These are phyloP conservation scores for Apiospora pterosperma DNA, from an alignment of 2,329 filamentous ascomycete species.

Conservation along the genomic window DNA sequence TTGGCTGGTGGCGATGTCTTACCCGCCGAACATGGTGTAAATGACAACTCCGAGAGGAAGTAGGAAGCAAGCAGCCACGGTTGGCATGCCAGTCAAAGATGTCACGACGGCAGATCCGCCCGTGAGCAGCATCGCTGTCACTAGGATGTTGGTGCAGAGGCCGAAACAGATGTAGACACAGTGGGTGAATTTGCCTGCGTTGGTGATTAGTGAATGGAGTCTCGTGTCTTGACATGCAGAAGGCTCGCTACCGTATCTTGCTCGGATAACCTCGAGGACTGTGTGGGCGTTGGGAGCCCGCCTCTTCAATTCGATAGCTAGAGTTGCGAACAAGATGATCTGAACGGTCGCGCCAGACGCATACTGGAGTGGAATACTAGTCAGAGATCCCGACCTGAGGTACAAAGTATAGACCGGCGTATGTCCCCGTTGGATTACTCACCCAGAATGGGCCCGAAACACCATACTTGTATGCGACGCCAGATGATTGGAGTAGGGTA, in stretches of 20 bases:
- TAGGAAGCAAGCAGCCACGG: conserved; percentile 77
- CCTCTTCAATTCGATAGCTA: conserved; percentile 84
- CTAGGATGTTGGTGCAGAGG: conserved; percentile 77
- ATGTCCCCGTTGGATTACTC: no score
- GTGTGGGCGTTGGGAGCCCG: conserved; percentile 80
- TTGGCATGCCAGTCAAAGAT: conserved; percentile 67
- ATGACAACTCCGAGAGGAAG: conserved; percentile 75
- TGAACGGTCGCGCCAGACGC: conserved; percentile 71
- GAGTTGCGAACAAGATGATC: conserved; percentile 81
- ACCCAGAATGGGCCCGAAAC: conserved; percentile 53
- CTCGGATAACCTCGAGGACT: conserved; percentile 77
- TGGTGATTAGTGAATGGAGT: not conserved
- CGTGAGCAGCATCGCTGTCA: conserved; percentile 82
- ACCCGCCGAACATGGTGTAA: conserved; percentile 75
- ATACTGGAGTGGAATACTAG: conserved; percentile 35
- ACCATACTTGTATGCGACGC: conserved; percentile 77
- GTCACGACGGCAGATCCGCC: conserved; percentile 73
- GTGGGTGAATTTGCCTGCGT: conserved; percentile 55
- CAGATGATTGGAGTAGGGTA: conserved; percentile 71
- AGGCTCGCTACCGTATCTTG: conserved; percentile 71
- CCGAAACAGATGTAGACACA: conserved; percentile 76
- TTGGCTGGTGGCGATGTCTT: no score
- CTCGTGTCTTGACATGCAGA: not conserved
- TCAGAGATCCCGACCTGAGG: not conserved
- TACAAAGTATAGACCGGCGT: no score